These are phyloP conservation scores for Fusarium mundagurra DNA, from an alignment of 2,329 filamentous ascomycete genomes.

Conservation along the genomic window DNA sequence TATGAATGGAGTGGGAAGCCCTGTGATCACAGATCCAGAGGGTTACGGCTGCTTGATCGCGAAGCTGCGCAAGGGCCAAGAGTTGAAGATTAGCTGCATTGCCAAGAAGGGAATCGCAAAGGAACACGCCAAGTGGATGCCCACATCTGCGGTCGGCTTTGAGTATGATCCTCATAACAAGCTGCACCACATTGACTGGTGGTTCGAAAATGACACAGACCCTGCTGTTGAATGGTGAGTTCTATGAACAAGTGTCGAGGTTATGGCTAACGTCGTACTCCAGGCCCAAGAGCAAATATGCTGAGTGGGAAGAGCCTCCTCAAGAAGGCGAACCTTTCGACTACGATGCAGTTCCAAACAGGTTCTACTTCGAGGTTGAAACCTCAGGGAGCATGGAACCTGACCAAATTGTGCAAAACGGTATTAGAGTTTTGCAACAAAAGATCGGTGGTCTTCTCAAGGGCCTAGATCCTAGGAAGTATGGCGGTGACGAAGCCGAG, in stretches of 20 bases:
- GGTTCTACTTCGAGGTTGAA: slow-evolving; percentile 96
- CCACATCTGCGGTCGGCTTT: slow-evolving; percentile 90
- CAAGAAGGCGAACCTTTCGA: slow-evolving; percentile 89
- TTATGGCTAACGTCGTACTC: neutral
- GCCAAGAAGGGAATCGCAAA: slow-evolving; percentile 99
- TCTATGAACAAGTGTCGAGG: neutral
- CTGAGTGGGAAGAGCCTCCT: slow-evolving; percentile 79
- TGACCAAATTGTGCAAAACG: slow-evolving; percentile 87
- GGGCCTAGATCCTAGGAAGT: slow-evolving; percentile 58
- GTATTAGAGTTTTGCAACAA: slow-evolving; percentile 87
- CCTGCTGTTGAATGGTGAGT: slow-evolving; percentile 84
- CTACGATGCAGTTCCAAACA: slow-evolving; percentile 83
- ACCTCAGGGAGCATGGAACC: slow-evolving; percentile 88
- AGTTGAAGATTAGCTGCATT: slow-evolving; percentile 88
- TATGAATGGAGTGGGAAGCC: slow-evolving; percentile 80
- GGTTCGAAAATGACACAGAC: slow-evolving; percentile 84
- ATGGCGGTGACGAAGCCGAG: slow-evolving; percentile 66
- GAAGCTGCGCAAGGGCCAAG: slow-evolving; percentile 89
- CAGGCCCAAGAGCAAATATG: slow-evolving; percentile 85
- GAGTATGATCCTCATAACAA: slow-evolving; percentile 99
- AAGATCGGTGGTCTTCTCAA: slow-evolving; percentile 86
- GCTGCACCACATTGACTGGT: slow-evolving; percentile 88
- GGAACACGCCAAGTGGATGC: slow-evolving; percentile 98
- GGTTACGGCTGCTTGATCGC: slow-evolving; percentile 85
- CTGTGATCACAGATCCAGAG: slow-evolving; percentile 85